Percentiles rank a stretch among this genome's conserved stretches.
phyloP scores from a whole-genome alignment of 2,329 filamentous ascomycete genomes.

The Colletotrichum lupini region DNA sequence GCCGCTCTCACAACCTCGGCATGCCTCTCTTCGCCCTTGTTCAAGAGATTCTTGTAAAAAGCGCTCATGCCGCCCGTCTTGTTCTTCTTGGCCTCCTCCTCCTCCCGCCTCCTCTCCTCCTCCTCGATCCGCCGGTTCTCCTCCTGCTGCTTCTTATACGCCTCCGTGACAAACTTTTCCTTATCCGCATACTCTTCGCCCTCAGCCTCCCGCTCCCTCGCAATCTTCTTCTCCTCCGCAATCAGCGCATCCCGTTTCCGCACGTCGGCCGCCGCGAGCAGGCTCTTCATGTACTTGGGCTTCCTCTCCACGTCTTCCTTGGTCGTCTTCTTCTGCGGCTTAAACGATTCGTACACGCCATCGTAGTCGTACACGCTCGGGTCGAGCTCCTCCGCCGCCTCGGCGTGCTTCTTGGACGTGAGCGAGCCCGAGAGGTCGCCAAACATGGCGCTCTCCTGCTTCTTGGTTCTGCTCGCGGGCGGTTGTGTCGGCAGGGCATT shows the following conservation, averaged over 20 bases:
- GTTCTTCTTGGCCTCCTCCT: slow-evolving; percentile 72
- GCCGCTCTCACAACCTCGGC: slow-evolving; percentile 76
- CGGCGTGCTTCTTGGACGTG: slow-evolving; percentile 70
- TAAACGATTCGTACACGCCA: slow-evolving; percentile 81
- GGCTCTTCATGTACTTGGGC: slow-evolving; percentile 82
- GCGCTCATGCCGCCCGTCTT: slow-evolving; percentile 78
- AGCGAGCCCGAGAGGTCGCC: slow-evolving; percentile 75
- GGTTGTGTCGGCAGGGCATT: slow-evolving; percentile 48
- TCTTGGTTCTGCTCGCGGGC: slow-evolving; percentile 55
- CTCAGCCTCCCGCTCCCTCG: slow-evolving; percentile 81
- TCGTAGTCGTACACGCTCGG: slow-evolving; percentile 88
- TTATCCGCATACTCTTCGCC: slow-evolving; percentile 85
- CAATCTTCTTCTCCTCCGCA: slow-evolving; percentile 83
- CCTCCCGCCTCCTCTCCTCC: slow-evolving; percentile 75
- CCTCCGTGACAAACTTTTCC: slow-evolving; percentile 87
- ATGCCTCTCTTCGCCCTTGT: slow-evolving; percentile 76
- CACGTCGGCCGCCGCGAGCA: slow-evolving; percentile 78
- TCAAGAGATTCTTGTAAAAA: slow-evolving; percentile 81
- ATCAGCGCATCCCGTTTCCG: slow-evolving; percentile 82
- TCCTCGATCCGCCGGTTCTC: slow-evolving; percentile 77
- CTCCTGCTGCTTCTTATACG: slow-evolving; percentile 84
- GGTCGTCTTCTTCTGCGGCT: slow-evolving; percentile 68
- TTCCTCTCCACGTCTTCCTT: slow-evolving; percentile 67
- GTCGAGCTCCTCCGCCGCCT: slow-evolving; percentile 75
- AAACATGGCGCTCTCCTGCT: slow-evolving; percentile 59